phyloP scores from a whole-genome alignment of 2,329 filamentous ascomycete species.

The Scorias spongiosa region DNA sequence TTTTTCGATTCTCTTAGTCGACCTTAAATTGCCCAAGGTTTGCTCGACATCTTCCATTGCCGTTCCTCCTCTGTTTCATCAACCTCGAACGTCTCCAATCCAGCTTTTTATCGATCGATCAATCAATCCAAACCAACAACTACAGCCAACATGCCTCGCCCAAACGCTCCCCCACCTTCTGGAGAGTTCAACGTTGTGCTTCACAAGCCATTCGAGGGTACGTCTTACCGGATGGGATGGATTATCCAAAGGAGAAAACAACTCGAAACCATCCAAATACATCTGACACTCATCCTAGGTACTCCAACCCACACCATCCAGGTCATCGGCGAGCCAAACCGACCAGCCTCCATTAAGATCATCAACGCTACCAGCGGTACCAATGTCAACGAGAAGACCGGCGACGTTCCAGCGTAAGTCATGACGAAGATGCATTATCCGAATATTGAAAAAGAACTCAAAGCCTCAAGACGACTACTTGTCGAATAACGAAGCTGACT shows the following conservation, averaged over 20 bases:
- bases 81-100: too few relatives aligned
- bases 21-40: too few relatives aligned
- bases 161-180: conserved; percentile 21
- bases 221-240: neutral
- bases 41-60: too few relatives aligned
- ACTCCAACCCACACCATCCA: conserved; percentile 20
- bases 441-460: too few relatives aligned
- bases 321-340: conserved; percentile 27
- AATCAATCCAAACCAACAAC: neutral
- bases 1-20: too few relatives aligned
- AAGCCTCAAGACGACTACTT: too few relatives aligned
- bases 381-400: conserved; percentile 23
- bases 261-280: neutral
- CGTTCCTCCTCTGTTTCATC: too few relatives aligned
- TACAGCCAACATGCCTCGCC: conserved; percentile 18
- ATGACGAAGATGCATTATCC: neutral
- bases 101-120: neutral
- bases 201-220: conserved; percentile 21
- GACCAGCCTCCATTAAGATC: conserved; percentile 21
- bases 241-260: neutral
- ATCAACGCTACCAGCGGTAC: conserved; percentile 18
- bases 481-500: too few relatives aligned
- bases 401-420: conserved; percentile 21
- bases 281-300: conserved; percentile 13
- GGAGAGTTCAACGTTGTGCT: conserved; percentile 21